Conservation (phyloP, 2,329 filamentous ascomycete genomes). For the Lachnellula cervina region DNA sequence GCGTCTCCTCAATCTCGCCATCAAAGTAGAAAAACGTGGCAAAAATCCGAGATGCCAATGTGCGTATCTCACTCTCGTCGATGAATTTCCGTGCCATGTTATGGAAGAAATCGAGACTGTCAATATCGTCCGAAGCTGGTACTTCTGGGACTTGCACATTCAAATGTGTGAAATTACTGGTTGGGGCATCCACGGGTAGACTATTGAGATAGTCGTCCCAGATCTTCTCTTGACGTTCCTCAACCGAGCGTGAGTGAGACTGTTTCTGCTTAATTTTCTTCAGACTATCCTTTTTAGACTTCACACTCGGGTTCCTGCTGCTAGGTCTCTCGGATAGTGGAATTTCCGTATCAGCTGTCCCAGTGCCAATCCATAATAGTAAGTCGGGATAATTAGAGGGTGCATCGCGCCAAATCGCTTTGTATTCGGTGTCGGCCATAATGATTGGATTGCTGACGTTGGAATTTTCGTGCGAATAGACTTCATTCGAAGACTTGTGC, state of each 20-base stretch:
- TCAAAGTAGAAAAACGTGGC: slow-evolving; percentile 1
- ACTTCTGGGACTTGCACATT: not conserved
- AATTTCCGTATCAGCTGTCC: not conserved
- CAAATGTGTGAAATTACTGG: not conserved
- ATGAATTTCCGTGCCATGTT: not conserved
- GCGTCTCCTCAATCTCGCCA: not conserved
- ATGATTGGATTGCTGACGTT: not conserved
- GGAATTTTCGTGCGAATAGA: not conserved
- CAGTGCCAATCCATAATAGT: not conserved
- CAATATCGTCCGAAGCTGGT: not conserved
- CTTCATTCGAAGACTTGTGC: not conserved
- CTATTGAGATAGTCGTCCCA: not conserved
- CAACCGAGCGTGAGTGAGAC: not conserved
- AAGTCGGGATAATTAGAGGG: not conserved
- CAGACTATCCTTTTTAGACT: not conserved
- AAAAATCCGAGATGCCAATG: not conserved
- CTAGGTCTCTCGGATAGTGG: not conserved
- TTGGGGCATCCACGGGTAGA: not conserved
- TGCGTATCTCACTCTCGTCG: not conserved
- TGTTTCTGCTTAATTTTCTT: not conserved
- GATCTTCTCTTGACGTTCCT: not conserved
- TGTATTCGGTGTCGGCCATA: not conserved
- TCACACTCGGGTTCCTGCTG: not conserved
- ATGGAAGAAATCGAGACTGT: not conserved
- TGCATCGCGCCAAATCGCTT: not conserved